Base-by-base conservation (phyloP, 23 red algal genomes). In the Pyropia haitanensis region DNA sequence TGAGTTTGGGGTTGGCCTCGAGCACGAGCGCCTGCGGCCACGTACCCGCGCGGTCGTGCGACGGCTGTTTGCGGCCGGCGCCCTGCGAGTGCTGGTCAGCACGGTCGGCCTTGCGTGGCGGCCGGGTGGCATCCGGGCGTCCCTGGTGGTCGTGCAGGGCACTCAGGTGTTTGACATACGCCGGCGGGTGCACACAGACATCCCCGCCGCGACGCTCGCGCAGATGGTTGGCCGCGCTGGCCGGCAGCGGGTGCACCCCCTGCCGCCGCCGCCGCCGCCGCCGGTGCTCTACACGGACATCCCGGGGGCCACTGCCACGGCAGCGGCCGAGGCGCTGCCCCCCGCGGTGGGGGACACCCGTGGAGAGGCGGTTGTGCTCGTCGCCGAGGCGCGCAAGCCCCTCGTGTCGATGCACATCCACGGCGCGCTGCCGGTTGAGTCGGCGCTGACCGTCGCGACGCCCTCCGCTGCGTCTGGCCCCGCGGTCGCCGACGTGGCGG, bases 391-490 rank as follows among this genome's bases (percentile, higher is more conserved):
- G 26, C 70, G 70, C 39, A 71, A 81, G 78, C 65, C 69, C 12
- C 71, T 81, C 49, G 83, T 62, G 34, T 60, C 83, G 21, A 89
- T 83, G 65, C 60, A 83, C 31, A n/a, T 89, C 5, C 60, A 89
- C 55, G 85, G 80, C 26, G 39, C 69, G 19, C 56, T 89, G 1
- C 85, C 85, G 12, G 49, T 89, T 18, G 85, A 89, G 53, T 89
- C 85, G 21, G 48, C 67, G 18, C 60, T 89, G 21, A 53, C 73
- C 23, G 21, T 32, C 27, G 23, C 64, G 3, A 9, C 39, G 5
- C 39, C 39, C 10, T 3, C 39, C 39, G 4, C 13, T 46, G 39
- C 8, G 39, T 3, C 7, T 13, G 39, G 39, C 39, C 39, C 39
- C 39, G 39, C 39, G 4, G 39, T 12, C 8, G 10, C 39, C 39